Base-by-base conservation (phyloP, 441 rosid genomes). In the Euphorbia schlechtendalii region DNA sequence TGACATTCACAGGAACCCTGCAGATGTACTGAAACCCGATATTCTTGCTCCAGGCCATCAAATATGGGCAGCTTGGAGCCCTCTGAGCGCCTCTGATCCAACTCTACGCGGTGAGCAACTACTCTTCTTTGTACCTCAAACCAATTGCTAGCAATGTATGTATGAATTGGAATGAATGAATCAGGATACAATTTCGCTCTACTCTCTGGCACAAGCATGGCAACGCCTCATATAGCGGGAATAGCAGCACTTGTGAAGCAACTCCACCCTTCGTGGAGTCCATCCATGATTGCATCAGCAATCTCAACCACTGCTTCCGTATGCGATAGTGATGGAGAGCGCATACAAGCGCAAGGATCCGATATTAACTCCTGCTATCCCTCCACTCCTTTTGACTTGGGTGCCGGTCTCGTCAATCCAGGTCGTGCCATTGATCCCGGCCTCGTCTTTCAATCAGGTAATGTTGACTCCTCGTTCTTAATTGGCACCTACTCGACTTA, bases 1-100 rank as follows among this genome's bases (percentile, higher is more conserved):
- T 64, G 92, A 90, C 74, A 80, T 67, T 69, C 66, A 61, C 24
- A 74, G 81, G 48, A 80, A 76, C 28, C 70, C 78, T 46, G 93
- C 96, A 0, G 96, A 94, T 74, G 72, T 94, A 64, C 71, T 90
- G 72, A 90, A 93, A 78, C 99, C 96, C 0, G 91, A 93, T 60
- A 65, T 93, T 79, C 81, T 93, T 60, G 96, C 96, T 54, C 97
- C 99, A 25, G 99, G 99, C 34, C 79, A 87, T 38, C 86, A 76
- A 75, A 89, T 93, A 74, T 93, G 97, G 97, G 96, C 89, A 5
- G 97, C 96, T 73, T 93, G 99, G 99, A 87, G 96, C 77, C 84
- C 96, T 12, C 75, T 68, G 53, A 96, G 95, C 48, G 84, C 87
- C 15, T 86, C 76, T 3, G 89, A 94, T 22, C 89, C 92, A 14